phyloP scores from a whole-genome alignment of 495 filamentous ascomycete species.

The Aspergillus biplanus region DNA sequence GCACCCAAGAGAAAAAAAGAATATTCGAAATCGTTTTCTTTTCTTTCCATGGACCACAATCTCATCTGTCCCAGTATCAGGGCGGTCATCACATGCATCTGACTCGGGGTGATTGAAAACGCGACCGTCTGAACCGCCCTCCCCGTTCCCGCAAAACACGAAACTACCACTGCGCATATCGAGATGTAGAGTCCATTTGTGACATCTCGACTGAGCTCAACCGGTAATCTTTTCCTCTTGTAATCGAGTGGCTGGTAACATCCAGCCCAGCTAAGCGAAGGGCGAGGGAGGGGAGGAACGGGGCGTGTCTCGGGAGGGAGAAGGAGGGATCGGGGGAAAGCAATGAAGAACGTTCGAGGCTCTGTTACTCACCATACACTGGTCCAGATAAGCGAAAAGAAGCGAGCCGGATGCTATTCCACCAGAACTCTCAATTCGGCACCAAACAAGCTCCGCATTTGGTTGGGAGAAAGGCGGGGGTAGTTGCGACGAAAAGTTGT shows the following conservation, averaged over 20 bases:
- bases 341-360: conserved; percentile 26
- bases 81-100: conserved; percentile 1
- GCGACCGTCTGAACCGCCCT: conserved; percentile 26
- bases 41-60: not conserved
- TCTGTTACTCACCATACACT: conserved; percentile 36
- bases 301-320: conserved; percentile 19
- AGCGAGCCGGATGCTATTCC: conserved; percentile 36
- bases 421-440: conserved; percentile 31
- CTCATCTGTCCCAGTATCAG: not conserved
- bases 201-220: not conserved
- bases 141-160: conserved; percentile 10
- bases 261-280: conserved; percentile 5
- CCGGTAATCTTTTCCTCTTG: not conserved
- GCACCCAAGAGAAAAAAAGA: not conserved
- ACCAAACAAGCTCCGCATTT: conserved; percentile 28
- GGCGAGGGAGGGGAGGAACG: conserved; percentile 1
- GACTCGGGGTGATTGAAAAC: conserved; percentile 13
- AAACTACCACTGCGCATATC: conserved; percentile 14
- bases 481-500: conserved; percentile 28
- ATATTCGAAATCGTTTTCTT: not conserved
- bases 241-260: conserved; percentile 1
- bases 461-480: conserved; percentile 19
- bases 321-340: conserved; percentile 23
- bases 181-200: conserved; percentile 1
- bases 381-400: conserved; percentile 37